Conservation (phyloP, 1,284 basidiomycete species). For the Rhodotorula glutinis region DNA sequence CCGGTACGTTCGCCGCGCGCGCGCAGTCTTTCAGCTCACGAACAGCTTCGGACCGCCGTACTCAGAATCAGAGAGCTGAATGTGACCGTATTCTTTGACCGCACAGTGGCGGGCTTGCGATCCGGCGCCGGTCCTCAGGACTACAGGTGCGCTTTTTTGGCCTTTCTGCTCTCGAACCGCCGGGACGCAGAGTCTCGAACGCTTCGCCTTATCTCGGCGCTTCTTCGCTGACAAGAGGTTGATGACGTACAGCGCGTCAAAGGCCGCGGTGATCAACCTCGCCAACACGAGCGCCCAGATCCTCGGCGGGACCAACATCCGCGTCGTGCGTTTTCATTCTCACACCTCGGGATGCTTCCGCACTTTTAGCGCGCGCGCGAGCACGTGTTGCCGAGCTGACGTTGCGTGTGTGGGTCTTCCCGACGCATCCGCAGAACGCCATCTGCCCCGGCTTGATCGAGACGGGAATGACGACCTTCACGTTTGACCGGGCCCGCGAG, state of each 20-base stretch:
- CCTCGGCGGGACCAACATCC: slow-evolving; percentile 73
- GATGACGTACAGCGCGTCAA: slow-evolving; percentile 66
- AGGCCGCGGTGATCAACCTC: slow-evolving; percentile 82
- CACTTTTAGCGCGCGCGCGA: too few species aligned
- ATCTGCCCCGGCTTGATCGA: slow-evolving; percentile 90
- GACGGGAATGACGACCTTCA: slow-evolving; percentile 40
- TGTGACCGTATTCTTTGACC: too few species aligned
- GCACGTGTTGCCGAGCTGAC: too few species aligned
- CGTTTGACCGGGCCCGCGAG: slow-evolving; percentile 66
- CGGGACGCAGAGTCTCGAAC: too few species aligned
- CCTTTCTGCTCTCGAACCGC: neutral
- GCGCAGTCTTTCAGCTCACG: too few species aligned
- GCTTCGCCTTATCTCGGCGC: too few species aligned
- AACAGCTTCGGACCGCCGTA: too few species aligned
- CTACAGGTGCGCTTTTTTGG: slow-evolving; percentile 57
- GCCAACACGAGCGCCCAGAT: slow-evolving; percentile 77
- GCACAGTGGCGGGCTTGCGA: slow-evolving; percentile 72
- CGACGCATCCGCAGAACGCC: slow-evolving; percentile 58
- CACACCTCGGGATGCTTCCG: neutral
- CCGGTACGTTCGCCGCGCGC: slow-evolving; percentile 61
- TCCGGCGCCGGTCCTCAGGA: slow-evolving; percentile 81
- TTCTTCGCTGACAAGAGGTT: too few species aligned
- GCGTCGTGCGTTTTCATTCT: slow-evolving; percentile 54
- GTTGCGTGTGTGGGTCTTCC: too few species aligned
- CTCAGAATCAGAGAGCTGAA: too few species aligned